Evolutionary conservation across 768 basidiomycete species (phyloP).

Genomic region (Lactifluus subvellereus): DNA sequence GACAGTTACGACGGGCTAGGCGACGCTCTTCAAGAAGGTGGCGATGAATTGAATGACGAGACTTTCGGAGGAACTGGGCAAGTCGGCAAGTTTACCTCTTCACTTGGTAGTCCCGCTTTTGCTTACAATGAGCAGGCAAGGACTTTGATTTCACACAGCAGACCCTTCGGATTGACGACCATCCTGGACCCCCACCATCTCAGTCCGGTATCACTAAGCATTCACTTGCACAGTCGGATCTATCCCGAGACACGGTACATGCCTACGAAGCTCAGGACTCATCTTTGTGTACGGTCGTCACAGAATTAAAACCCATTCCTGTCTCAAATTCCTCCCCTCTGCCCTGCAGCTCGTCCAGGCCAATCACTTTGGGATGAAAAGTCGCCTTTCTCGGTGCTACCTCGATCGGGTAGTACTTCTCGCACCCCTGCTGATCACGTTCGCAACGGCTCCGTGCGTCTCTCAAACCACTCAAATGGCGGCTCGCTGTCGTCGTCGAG

Average conservation of each 20-base stretch:
- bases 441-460: constrained; percentile 26
- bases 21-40: constrained; percentile 79
- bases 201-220: constrained; percentile 3
- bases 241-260: constrained; percentile 4
- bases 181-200: constrained; percentile 9
- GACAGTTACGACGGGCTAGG: constrained; percentile 87
- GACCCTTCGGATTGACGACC: constrained; percentile 31
- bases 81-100: constrained; percentile 57
- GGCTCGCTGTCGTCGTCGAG: constrained; percentile 19
- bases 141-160: constrained; percentile 83
- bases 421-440: constrained; percentile 27
- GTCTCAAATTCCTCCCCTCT: constrained; percentile 31
- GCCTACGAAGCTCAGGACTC: constrained; percentile 17
- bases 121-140: constrained; percentile 48
- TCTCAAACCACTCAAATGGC: constrained; percentile 15
- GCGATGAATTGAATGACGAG: constrained; percentile 93
- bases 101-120: neutral
- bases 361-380: constrained; percentile 82
- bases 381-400: constrained; percentile 66
- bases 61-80: constrained; percentile 75
- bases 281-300: constrained; percentile 30
- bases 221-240: constrained; percentile 3
- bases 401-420: constrained; percentile 31
- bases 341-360: constrained; percentile 44
- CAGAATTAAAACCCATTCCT: constrained; percentile 23